Evolutionary conservation across 345 rosid genomes (phyloP), one percentile per base, ranked within the genome.

Genomic region (Kandelia obovata): DNA sequence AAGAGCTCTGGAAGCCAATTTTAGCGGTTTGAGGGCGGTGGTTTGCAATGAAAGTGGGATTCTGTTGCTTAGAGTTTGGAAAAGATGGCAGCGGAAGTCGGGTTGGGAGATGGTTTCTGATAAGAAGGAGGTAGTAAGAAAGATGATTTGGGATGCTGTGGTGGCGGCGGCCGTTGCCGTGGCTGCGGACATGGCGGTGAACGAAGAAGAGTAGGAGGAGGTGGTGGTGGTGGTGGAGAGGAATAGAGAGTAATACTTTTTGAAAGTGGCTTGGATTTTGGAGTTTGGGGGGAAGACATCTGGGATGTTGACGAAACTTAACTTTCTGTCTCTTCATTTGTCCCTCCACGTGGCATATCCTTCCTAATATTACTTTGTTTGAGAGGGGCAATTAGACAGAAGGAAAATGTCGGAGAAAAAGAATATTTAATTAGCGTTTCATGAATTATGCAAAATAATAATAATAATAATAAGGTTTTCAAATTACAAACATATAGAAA

Each of bases 1-100:
- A 34, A 88, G 74, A 39, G 87, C 77, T 61, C 84, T 73, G 6
- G 71, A n/a, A 1, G 86, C 90, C 32, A 83, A 69, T 46, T 77
- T 71, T 25, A 82, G 69, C 9, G 81, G 67, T 75, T 75, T 81
- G 35, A 84, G 70, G 15, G 65, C 16, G 71, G 58, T 17, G 61
- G 59, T 17, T 55, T 63, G 81, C 63, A 56, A 66, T 58, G 79
- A 70, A 19, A 64, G 53, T 3, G 63, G 66, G 61, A 62, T 59
- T 30, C 63, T 74, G 66, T 62, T 52, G 67, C 82, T 77, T 78
- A 86, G 79, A 61, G 65, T 34, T 53, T 84, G 57, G 70, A 80
- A 30, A 64, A 84, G 65, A 67, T 63, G 68, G 81, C 47, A 80
- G 66, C 88, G 83, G 81, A 80, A 77, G 17, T 88, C 81, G 2